Base-by-base conservation (phyloP, 2,329 filamentous ascomycete species). In the Cadophora sp. region DNA sequence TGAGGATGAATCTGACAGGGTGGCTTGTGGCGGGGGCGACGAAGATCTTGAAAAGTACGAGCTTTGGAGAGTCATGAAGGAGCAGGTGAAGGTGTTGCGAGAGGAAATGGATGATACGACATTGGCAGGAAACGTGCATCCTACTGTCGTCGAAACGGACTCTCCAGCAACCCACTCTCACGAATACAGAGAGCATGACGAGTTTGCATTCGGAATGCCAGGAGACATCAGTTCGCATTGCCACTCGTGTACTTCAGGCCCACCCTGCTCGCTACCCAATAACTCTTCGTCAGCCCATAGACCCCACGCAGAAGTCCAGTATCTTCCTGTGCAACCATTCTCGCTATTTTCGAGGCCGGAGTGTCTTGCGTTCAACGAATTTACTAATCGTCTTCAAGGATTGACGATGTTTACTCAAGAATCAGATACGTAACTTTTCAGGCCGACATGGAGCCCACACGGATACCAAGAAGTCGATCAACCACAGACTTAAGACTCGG, bases 31-130 rank as follows among this genome's bases (percentile, higher is more conserved):
- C 2, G 63, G 55, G 9, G 63, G 45, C 20, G 55, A 60, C 22
- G 30, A 65, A 20, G 55, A 65, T 53, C 63, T 65, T 60, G 55
- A 65, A 11, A 65, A 65, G 45, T 65, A 65, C 22, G 63, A 65
- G 27, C 55, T 65, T 4, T 60, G 55, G 63, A 65, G 55, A 20
- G 53, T 51, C 9, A 50, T 65, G 36, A 65, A 65, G 11, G 20
- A 65, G 45, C 63, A 65, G 22, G 63, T 65, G n/a, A 65, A 65
- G 55, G 60, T 59, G 41, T 45, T 65, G 33, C 27, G 63, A 27
- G 63, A 60, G n/a, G 63, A 65, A 30, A 65, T 60, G 55, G 45
- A 65, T 50, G 53, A 22, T 9, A 22, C 58, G 16, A 43, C 18
- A 59, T 36, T 50, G 14, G 16, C 14, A 53, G 18, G 7, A 36